A percentile compares a stretch with the other conserved stretches of the same genome.
These are phyloP conservation scores for Aspergillus cejpii DNA, from an alignment of 2,329 filamentous ascomycete species.

Conservation along the genomic window DNA sequence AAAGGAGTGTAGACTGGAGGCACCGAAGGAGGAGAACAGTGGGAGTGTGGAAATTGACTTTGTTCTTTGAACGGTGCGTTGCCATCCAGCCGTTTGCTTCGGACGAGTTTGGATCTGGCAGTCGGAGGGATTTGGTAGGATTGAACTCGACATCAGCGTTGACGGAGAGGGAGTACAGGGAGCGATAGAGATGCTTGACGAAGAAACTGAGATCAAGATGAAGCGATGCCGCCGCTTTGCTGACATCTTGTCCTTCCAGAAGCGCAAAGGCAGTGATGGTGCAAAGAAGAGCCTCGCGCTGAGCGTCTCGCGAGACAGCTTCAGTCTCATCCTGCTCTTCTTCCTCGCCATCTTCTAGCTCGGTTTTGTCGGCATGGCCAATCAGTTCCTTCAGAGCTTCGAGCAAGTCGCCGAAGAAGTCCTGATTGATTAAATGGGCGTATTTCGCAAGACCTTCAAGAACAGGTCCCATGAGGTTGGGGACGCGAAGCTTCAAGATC, in stretches of 20 bases:
- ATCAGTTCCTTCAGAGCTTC: slow-evolving; percentile 93
- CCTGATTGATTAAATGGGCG: slow-evolving; percentile 94
- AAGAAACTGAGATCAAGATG: slow-evolving; percentile 94
- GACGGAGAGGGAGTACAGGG: slow-evolving; percentile 68
- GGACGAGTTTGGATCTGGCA: slow-evolving; percentile 57
- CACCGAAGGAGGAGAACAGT: slow-evolving; percentile 86
- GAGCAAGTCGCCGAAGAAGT: slow-evolving; percentile 94
- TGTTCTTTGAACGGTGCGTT: slow-evolving; percentile 49
- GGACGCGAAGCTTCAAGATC: slow-evolving; percentile 74
- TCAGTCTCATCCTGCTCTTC: slow-evolving; percentile 30
- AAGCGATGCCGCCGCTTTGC: slow-evolving; percentile 71
- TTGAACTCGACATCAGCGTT: slow-evolving; percentile 80
- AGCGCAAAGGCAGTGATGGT: slow-evolving; percentile 96
- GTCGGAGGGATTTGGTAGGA: slow-evolving; percentile 63
- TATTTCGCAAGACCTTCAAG: slow-evolving; percentile 91
- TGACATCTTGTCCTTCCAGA: slow-evolving; percentile 84
- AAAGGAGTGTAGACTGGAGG: slow-evolving; percentile 72
- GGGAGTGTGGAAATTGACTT: slow-evolving; percentile 90
- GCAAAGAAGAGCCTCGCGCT: slow-evolving; percentile 83
- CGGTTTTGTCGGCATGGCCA: slow-evolving; percentile 55
- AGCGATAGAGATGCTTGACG: slow-evolving; percentile 85
- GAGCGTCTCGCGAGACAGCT: slow-evolving; percentile 59
- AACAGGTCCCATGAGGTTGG: slow-evolving; percentile 90
- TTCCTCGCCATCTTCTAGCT: slow-evolving; percentile 45
- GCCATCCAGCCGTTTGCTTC: slow-evolving; percentile 24